phyloP scores from a whole-genome alignment of 805 yeast genomes.

The Metschnikowia dekortorum region DNA sequence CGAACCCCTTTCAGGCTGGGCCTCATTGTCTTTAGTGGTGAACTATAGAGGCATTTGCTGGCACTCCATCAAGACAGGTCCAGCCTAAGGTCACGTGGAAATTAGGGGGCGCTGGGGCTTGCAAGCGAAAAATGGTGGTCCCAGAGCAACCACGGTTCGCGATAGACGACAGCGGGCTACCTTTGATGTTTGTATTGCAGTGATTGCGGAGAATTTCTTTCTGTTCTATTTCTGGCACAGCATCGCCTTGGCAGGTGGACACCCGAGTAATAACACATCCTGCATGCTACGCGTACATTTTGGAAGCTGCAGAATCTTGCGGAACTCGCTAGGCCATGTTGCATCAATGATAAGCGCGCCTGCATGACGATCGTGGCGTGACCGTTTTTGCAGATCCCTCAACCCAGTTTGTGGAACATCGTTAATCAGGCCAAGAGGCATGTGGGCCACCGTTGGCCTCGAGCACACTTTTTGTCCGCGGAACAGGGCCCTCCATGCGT shows the following conservation, averaged over 20 bases:
- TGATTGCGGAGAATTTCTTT: neutral
- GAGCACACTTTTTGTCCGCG: neutral
- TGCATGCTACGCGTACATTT: slow-evolving; percentile 2
- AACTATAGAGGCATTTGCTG: too few species aligned
- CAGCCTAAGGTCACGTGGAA: too few species aligned
- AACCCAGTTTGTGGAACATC: neutral
- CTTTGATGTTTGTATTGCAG: too few species aligned
- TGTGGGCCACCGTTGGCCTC: too few species aligned
- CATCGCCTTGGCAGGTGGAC: neutral
- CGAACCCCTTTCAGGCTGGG: neutral
- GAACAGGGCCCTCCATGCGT: neutral
- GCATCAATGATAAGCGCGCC: slow-evolving; percentile 3
- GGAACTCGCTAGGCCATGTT: slow-evolving; percentile 1
- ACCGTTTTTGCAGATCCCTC: neutral
- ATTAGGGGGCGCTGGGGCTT: too few species aligned
- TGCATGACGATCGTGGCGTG: slow-evolving; percentile 5
- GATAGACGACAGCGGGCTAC: too few species aligned
- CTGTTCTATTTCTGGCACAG: neutral
- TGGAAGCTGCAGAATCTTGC: slow-evolving; percentile 2
- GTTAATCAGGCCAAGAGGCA: neutral
- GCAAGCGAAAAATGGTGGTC: too few species aligned
- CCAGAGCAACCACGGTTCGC: too few species aligned
- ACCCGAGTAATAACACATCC: neutral
- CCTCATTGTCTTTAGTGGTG: neutral
- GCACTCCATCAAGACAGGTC: too few species aligned